Evolutionary conservation across 768 basidiomycete genomes (phyloP).

Genomic region (Mycena amicta): DNA sequence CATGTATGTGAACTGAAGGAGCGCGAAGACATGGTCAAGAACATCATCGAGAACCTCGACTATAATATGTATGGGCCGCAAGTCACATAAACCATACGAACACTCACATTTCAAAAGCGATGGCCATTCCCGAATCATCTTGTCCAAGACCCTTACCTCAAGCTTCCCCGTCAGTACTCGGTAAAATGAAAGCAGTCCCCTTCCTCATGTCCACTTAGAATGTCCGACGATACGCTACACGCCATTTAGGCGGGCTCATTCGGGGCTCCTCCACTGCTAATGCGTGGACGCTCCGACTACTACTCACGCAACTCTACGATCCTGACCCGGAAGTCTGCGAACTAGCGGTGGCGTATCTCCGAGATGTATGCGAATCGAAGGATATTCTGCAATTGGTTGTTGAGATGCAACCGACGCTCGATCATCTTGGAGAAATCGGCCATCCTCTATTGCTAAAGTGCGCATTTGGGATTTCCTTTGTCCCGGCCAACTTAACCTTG

Average conservation of each 20-base stretch:
- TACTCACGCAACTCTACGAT: conserved; percentile 96
- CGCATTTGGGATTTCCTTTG: conserved; percentile 25
- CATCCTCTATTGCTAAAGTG: conserved; percentile 87
- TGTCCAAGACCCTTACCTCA: conserved; percentile 94
- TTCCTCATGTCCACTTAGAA: conserved; percentile 52
- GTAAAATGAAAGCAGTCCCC: not conserved
- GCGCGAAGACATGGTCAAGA: conserved; percentile 89
- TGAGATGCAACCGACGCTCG: conserved; percentile 91
- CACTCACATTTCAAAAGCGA: conserved; percentile 67
- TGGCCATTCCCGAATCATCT: conserved; percentile 89
- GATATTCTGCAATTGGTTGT: conserved; percentile 89
- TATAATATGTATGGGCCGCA: conserved; percentile 79
- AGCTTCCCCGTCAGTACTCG: conserved; percentile 69
- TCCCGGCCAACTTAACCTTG: not conserved
- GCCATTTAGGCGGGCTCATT: conserved; percentile 82
- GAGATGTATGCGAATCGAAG: conserved; percentile 85
- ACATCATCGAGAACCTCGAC: conserved; percentile 88
- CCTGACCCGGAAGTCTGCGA: conserved; percentile 88
- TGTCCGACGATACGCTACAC: conserved; percentile 86
- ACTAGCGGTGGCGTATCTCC: conserved; percentile 84
- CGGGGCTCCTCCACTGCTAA: conserved; percentile 64
- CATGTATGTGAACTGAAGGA: conserved; percentile 89
- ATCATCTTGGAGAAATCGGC: conserved; percentile 92
- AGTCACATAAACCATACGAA: no score
- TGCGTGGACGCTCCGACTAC: conserved; percentile 87